Conservation (phyloP, 2,329 filamentous ascomycete species). For the Alternaria angustiovoidea region DNA sequence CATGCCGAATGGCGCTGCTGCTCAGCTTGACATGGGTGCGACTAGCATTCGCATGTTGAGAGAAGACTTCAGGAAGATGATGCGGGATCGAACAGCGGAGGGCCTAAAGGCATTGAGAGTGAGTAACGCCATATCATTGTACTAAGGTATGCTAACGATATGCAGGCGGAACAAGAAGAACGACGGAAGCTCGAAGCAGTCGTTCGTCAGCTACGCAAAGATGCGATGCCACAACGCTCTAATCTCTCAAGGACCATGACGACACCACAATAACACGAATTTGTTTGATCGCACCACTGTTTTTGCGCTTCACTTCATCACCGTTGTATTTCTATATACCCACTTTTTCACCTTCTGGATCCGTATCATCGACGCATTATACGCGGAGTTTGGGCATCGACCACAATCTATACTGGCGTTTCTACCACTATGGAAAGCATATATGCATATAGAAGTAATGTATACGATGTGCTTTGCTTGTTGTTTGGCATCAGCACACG, state of each 20-base stretch:
- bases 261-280: conserved; percentile 9
- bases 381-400: conserved; percentile 5
- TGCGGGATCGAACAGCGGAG: conserved; percentile 74
- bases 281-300: neutral
- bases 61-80: conserved; percentile 83
- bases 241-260: conserved; percentile 21
- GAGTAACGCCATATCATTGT: neutral
- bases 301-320: neutral
- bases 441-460: conserved; percentile 3
- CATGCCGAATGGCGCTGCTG: conserved; percentile 37
- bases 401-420: neutral
- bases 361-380: conserved; percentile 1
- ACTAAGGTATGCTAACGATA: conserved; percentile 29
- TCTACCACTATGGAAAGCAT: neutral
- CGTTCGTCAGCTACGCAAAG: conserved; percentile 62
- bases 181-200: conserved; percentile 71
- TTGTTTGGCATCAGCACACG: neutral
- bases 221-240: conserved; percentile 35
- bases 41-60: conserved; percentile 74
- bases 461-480: neutral
- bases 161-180: conserved; percentile 75
- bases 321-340: neutral
- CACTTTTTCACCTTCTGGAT: neutral
- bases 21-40: conserved; percentile 56
- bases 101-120: conserved; percentile 71